Conservation (phyloP, 78 protist species). For the Protostelium mycophagum region DNA sequence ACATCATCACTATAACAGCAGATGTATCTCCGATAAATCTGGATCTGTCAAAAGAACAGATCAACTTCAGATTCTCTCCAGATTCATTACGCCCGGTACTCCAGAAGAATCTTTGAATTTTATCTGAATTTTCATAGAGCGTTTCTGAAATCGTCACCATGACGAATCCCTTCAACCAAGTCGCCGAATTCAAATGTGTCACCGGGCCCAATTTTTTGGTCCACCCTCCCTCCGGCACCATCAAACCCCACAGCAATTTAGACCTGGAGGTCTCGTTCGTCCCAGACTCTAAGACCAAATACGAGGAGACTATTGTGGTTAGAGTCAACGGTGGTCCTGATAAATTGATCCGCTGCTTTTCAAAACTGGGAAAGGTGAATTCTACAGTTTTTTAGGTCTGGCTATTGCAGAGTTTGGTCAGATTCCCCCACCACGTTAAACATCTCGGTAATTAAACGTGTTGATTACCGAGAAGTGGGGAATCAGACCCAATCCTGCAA, state of each 20-base stretch:
- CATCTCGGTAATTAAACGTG: no score
- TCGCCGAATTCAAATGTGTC: background rate
- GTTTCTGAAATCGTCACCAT: background rate
- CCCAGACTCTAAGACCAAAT: slow-evolving; percentile 2
- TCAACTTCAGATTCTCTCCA: background rate
- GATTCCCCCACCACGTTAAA: no score
- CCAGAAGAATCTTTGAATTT: background rate
- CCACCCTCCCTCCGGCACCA: background rate
- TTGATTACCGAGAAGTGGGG: no score
- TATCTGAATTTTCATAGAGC: background rate
- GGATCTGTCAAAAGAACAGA: background rate
- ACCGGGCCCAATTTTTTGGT: background rate
- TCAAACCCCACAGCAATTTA: background rate
- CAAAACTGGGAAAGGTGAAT: background rate
- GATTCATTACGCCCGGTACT: background rate
- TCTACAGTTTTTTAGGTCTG: no score
- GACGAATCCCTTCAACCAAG: background rate
- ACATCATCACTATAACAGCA: slow-evolving; percentile 23
- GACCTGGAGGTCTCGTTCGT: slow-evolving; percentile 5
- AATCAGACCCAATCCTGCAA: no score
- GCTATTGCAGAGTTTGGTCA: no score
- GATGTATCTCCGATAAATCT: slow-evolving; percentile 43
- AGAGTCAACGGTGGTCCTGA: slow-evolving; percentile 31
- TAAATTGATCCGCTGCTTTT: slow-evolving; percentile 4
- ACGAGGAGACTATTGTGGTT: background rate